Base-by-base conservation (phyloP, 345 rosid genomes). In the Hypericum androsaemum region DNA sequence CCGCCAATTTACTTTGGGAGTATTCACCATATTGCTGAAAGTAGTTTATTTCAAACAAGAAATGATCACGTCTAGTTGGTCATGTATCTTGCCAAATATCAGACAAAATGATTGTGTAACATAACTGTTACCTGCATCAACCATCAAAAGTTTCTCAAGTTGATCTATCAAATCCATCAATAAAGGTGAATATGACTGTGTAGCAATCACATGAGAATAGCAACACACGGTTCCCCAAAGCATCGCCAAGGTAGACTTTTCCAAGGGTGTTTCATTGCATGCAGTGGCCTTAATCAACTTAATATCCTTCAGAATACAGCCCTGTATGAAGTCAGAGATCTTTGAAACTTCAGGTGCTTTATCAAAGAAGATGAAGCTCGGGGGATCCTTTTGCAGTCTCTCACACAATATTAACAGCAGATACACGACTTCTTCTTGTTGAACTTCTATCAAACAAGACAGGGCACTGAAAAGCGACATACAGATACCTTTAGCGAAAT, bases 141-240 rank as follows among this genome's bases (percentile, higher is more conserved):
- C 50, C 57, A 16, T 43, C 62, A 80, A 58, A 73, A 79, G 76
- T 47, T 12, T 61, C 64, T 77, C 74, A 42, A 92, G 68, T 47
- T 70, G 75, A 57, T 78, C 72, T 54, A 82, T 63, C 50, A 88
- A 68, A 69, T 71, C 63, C 69, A 71, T 53, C 54, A 90, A 60
- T 54, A 71, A 54, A 50, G 71, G 64, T 41, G 77, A 60, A 57
- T 51, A 66, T 56, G 59, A 77, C 55, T 59, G 74, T 54, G 60
- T 65, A 64, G 59, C 67, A 37, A 59, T 56, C 28, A 73, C 40
- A 54, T 64, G 58, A 41, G 92, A 88, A 76, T 68, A 83, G 76
- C 96, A 84, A 37, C 71, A 66, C 46, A 82, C 67, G 32, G 61
- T 68, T 75, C 84, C 94, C 95, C 96, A 84, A 17, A 84, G 67